phyloP scores from a whole-genome alignment of 2,329 filamentous ascomycete species.

The Fusarium annulatum region DNA sequence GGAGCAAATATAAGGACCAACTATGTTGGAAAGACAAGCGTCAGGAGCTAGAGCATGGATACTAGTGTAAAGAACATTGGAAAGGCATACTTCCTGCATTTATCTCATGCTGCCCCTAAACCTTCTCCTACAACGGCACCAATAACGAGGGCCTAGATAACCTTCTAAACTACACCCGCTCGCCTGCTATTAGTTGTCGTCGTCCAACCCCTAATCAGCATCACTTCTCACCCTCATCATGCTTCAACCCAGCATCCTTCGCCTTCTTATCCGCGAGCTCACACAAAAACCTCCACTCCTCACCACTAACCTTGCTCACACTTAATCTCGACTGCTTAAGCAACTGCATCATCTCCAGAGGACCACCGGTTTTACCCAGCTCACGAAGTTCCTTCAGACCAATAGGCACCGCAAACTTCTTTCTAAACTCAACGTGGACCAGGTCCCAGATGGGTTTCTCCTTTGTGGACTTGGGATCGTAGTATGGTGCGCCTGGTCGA shows the following conservation, averaged over 20 bases:
- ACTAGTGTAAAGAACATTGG: too few species aligned
- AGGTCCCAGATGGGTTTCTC: conserved; percentile 77
- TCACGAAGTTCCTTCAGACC: conserved; percentile 77
- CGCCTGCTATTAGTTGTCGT: too few species aligned
- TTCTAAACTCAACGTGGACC: conserved; percentile 87
- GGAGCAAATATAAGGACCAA: too few species aligned
- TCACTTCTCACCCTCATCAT: conserved; percentile 20
- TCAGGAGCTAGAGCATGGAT: too few species aligned
- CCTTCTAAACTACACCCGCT: too few species aligned
- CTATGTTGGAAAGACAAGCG: too few species aligned
- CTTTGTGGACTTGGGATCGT: conserved; percentile 77
- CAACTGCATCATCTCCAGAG: conserved; percentile 82
- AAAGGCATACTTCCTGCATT: too few species aligned
- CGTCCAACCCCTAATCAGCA: too few species aligned
- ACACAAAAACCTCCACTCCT: conserved; percentile 74
- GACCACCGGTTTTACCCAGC: conserved; percentile 64
- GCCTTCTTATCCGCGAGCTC: conserved; percentile 61
- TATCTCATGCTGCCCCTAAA: too few species aligned
- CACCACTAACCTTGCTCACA: conserved; percentile 73
- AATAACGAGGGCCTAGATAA: too few species aligned
- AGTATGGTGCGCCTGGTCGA: conserved; percentile 71
- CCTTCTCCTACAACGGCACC: too few species aligned
- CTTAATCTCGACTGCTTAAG: conserved; percentile 85
- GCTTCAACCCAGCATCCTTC: conserved; percentile 51
- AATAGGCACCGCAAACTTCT: conserved; percentile 80